phyloP scores from a whole-genome alignment of 2,329 filamentous ascomycete species.

The Helotiales sp. region DNA sequence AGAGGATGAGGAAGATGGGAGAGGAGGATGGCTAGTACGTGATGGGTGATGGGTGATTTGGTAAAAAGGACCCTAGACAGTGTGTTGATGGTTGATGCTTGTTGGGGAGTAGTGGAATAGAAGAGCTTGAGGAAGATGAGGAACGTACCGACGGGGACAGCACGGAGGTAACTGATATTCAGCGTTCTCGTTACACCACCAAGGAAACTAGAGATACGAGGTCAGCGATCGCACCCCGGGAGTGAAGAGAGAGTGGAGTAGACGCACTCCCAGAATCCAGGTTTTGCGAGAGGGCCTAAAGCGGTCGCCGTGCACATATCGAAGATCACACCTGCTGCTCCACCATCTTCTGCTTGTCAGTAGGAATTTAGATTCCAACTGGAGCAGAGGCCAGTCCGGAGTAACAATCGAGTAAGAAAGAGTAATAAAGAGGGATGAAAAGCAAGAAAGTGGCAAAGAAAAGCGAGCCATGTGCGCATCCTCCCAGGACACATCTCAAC shows the following conservation, averaged over 20 bases:
- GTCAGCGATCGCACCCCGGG: not conserved
- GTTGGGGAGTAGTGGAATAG: too few species aligned
- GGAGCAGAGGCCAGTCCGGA: too few species aligned
- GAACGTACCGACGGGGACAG: constrained; percentile 50
- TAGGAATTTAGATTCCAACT: not conserved
- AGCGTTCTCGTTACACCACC: constrained; percentile 56
- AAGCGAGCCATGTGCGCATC: not conserved
- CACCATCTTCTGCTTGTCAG: constrained; percentile 47
- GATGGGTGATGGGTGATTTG: not conserved
- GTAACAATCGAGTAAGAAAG: not conserved
- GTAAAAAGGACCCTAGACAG: too few species aligned
- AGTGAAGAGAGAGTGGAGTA: constrained; percentile 11
- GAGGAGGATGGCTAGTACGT: not conserved
- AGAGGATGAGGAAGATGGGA: not conserved
- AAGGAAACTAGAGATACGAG: constrained; percentile 45
- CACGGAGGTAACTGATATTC: constrained; percentile 57
- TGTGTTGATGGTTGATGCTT: too few species aligned
- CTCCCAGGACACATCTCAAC: not conserved
- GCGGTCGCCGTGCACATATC: constrained; percentile 59
- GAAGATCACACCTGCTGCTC: constrained; percentile 58
- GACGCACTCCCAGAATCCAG: constrained; percentile 54
- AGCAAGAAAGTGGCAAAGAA: too few species aligned
- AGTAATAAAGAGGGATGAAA: not conserved
- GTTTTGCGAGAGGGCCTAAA: constrained; percentile 52
- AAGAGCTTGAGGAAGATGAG: not conserved